Evolutionary conservation across 129 eudicot genomes (phyloP).

Genomic region (Saussurea involucrata): DNA sequence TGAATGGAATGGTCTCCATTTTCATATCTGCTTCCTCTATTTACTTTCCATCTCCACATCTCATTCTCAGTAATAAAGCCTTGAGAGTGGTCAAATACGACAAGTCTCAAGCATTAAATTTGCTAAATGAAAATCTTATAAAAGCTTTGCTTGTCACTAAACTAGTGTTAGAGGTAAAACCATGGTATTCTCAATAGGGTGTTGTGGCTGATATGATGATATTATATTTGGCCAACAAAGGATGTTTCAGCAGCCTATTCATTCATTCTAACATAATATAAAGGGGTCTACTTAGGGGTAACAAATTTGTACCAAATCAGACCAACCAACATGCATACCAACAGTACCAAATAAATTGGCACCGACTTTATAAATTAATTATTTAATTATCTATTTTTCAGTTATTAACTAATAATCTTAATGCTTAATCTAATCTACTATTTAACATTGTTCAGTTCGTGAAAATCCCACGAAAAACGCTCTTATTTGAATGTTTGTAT

Average conservation of each 20-base stretch:
- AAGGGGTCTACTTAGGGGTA: background rate
- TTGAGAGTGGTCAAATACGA: background rate
- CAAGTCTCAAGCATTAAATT: background rate
- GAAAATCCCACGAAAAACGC: background rate
- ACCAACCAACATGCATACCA: background rate
- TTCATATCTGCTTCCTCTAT: background rate
- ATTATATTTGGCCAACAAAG: background rate
- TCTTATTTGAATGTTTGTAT: background rate
- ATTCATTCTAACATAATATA: no score
- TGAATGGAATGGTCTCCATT: background rate
- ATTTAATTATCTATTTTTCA: no score
- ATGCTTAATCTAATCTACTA: background rate
- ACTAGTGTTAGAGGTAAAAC: background rate
- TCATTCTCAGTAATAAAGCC: background rate
- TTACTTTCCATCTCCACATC: background rate
- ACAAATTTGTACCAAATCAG: background rate
- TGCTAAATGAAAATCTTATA: background rate
- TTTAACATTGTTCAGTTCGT: background rate
- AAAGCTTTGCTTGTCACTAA: background rate
- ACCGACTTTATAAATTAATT: background rate
- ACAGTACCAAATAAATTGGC: background rate
- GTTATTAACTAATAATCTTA: background rate
- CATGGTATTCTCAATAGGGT: background rate
- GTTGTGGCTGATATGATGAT: background rate
- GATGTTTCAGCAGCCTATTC: background rate